A percentile compares a stretch with the other conserved stretches of the same genome.
Evolutionary conservation across 2,329 filamentous ascomycete species (phyloP).

Genomic region (Phaeophleospora eucalypticola): DNA sequence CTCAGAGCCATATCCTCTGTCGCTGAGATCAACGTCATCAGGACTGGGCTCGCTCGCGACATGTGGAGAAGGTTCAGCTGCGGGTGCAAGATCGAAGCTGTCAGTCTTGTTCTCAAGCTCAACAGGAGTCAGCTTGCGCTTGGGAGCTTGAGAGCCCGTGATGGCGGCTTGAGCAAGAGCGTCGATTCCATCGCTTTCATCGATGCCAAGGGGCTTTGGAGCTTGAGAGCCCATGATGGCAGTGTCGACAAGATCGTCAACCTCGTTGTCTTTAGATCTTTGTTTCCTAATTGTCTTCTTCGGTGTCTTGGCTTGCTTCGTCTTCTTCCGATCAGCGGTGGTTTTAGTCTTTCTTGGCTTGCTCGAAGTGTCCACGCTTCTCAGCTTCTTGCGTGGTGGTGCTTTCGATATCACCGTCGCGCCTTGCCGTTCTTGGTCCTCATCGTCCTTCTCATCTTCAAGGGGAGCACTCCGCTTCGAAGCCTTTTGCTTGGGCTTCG

Average conservation of each 20-base stretch:
- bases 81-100: too few species aligned
- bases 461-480: not conserved
- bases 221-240: conserved; percentile 3
- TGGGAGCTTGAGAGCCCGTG: not conserved
- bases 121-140: not conserved
- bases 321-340: not conserved
- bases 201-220: not conserved
- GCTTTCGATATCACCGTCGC: not conserved
- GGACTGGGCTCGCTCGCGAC: too few species aligned
- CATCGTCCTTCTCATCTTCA: conserved; percentile 3
- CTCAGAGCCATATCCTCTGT: too few species aligned
- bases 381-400: conserved; percentile 14
- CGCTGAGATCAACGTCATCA: too few species aligned
- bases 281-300: not conserved
- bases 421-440: not conserved
- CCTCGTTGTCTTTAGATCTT: not conserved
- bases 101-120: too few species aligned
- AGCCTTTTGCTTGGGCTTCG: conserved; percentile 4
- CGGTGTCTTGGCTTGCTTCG: not conserved
- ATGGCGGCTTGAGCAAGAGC: not conserved
- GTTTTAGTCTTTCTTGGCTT: not conserved
- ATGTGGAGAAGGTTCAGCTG: too few species aligned
- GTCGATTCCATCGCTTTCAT: not conserved
- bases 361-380: not conserved
- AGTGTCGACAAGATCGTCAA: conserved; percentile 9